Evolutionary conservation across 192 early-diverging fungal species (phyloP), one percentile per base, ranked within the genome.

Genomic region (Coemansia sp.): DNA sequence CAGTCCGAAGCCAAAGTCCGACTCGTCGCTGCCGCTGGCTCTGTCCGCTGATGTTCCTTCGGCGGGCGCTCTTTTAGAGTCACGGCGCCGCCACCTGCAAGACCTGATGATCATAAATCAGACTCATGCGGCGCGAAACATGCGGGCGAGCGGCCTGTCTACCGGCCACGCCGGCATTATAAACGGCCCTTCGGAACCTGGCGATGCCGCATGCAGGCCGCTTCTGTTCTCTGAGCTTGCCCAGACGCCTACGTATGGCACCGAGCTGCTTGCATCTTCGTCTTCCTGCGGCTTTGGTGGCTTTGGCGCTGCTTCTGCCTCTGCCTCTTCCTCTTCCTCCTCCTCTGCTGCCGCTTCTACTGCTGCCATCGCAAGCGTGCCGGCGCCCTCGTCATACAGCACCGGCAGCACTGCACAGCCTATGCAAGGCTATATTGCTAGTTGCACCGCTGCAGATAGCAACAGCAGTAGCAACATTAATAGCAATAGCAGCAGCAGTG

Each of bases 91-190:
- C 10, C 77, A 71, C 34, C 60, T 80, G 28, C 68, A 74, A 18
- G 77, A 80, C 47, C 55, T 71, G 28, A 71, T 65, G 52, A 80
- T 74, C 19, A 80, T 80, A 23, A 74, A 71, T 61, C 65, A 65
- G 55, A 80, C 72, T 0, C 69, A 74, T 39, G 77, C 68, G 2
- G 64, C 62, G 20, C 77, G 77, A 28, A 65, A 47, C 45, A 60
- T 68, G 28, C 49, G 57, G n/a, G 55, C 51, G 29, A 59, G 24
- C 28, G 45, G 46, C 25, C 32, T 54, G 48, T 27, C 59, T 7
- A 18, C 39, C 3, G 42, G 57, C 39, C 39, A 29, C 19, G 7
- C 27, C 9, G 36, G 59, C 25, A 30, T 51, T 7, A 4, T 10
- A 2, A 24, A 13, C 59, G 32, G 48, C 47, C 7, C 36, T 36